phyloP scores from a whole-genome alignment of 257 asterid genomes.

The Ehretia macrophylla region DNA sequence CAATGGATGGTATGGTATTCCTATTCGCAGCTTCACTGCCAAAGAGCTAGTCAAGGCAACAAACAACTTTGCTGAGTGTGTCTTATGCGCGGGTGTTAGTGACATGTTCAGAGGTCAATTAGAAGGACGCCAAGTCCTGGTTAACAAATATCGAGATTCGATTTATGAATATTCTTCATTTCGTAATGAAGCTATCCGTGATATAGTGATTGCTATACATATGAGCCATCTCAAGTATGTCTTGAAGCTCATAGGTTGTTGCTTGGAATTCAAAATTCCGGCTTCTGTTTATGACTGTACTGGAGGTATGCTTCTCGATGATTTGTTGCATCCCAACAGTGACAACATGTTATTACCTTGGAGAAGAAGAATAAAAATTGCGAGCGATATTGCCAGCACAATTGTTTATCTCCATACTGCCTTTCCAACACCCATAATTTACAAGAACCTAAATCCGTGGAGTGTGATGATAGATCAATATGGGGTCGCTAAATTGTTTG shows the following conservation, averaged over 20 bases:
- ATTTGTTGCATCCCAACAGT: not conserved
- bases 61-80: not conserved
- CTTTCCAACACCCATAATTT: conserved; percentile 14
- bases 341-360: conserved; percentile 1
- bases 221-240: conserved; percentile 15
- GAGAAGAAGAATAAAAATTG: conserved; percentile 15
- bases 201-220: conserved; percentile 14
- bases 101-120: not conserved
- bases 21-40: conserved; percentile 6
- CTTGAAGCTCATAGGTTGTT: conserved; percentile 13
- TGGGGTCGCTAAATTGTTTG: conserved; percentile 11
- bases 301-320: not conserved
- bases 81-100: not conserved
- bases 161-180: not conserved
- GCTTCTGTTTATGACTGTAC: conserved; percentile 12
- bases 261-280: conserved; percentile 14
- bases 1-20: conserved; percentile 6
- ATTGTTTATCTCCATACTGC: conserved; percentile 16
- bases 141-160: too few relatives aligned
- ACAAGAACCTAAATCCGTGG: conserved; percentile 6
- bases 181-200: not conserved
- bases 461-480: conserved; percentile 11
- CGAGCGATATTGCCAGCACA: conserved; percentile 12
- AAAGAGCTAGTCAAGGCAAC: conserved; percentile 14
- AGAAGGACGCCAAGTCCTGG: not conserved